Percentiles rank a stretch among this genome's conserved stretches.
These are phyloP conservation scores for Fusarium bulbicola DNA, from an alignment of 2,329 filamentous ascomycete species.

Conservation along the genomic window DNA sequence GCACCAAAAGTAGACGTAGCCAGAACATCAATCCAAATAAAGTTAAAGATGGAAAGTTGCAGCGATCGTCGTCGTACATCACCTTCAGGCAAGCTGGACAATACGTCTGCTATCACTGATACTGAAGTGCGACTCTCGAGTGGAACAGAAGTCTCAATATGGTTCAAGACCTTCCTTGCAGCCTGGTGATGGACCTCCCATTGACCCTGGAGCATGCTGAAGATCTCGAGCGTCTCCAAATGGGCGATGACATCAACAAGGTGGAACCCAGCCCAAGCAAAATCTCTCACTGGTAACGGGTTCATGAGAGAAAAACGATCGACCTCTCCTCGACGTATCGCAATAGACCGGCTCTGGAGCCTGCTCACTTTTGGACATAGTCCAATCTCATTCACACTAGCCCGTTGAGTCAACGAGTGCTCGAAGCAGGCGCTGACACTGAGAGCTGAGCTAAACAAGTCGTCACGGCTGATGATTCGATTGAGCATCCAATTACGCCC, in stretches of 20 bases:
- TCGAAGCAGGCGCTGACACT: background rate
- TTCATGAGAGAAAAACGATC: background rate
- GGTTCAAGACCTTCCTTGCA: background rate
- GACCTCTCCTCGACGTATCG: background rate
- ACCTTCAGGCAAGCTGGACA: background rate
- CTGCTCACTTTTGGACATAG: background rate
- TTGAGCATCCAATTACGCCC: background rate
- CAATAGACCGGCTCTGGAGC: background rate
- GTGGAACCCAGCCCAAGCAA: background rate
- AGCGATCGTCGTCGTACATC: background rate
- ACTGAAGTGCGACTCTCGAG: background rate
- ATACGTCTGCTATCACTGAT: background rate
- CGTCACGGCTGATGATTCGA: background rate
- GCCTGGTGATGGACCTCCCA: background rate
- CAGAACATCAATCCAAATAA: background rate
- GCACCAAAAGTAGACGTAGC: background rate
- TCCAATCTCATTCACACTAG: background rate
- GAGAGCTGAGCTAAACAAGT: background rate
- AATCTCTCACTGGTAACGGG: background rate
- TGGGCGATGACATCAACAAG: background rate
- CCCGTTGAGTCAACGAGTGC: background rate
- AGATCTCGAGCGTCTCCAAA: background rate
- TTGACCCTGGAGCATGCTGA: slow-evolving; percentile 1
- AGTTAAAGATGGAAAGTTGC: background rate
- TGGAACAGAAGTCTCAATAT: background rate